Conservation (phyloP, 176 grass and related monocot genomes). For the Chloris gayana region DNA sequence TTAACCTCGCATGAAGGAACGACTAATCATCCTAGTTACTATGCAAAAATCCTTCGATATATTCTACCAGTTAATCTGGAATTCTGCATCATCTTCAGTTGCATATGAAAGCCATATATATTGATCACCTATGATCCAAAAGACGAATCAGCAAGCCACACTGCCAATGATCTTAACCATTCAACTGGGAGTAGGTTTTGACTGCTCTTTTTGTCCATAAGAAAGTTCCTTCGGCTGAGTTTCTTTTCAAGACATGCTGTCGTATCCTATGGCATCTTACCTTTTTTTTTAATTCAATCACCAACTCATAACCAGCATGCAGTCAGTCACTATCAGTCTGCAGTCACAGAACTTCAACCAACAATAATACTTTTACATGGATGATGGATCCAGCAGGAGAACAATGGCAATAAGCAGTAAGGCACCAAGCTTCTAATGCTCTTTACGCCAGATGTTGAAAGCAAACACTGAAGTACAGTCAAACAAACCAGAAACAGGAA, state of each 20-base stretch:
- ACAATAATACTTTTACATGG: neutral
- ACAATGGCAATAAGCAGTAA: neutral
- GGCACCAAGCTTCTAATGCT: no score
- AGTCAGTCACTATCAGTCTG: neutral
- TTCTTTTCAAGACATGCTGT: neutral
- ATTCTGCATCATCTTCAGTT: neutral
- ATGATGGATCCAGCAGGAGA: neutral
- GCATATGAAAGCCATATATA: neutral
- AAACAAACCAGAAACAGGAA: neutral
- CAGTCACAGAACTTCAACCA: neutral
- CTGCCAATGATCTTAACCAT: no score
- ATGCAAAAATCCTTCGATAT: slow-evolving; percentile 15
- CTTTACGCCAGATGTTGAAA: neutral
- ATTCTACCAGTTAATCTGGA: neutral
- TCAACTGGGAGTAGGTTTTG: no score
- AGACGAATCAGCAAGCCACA: neutral
- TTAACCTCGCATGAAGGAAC: neutral
- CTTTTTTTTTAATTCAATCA: neutral
- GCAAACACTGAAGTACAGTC: neutral
- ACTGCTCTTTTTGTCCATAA: no score
- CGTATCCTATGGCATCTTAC: neutral
- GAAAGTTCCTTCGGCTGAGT: no score
- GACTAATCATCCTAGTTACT: neutral
- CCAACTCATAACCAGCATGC: neutral
- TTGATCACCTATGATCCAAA: neutral